Conservation (phyloP, 2,329 filamentous ascomycete genomes). For the Colletotrichum sp. region DNA sequence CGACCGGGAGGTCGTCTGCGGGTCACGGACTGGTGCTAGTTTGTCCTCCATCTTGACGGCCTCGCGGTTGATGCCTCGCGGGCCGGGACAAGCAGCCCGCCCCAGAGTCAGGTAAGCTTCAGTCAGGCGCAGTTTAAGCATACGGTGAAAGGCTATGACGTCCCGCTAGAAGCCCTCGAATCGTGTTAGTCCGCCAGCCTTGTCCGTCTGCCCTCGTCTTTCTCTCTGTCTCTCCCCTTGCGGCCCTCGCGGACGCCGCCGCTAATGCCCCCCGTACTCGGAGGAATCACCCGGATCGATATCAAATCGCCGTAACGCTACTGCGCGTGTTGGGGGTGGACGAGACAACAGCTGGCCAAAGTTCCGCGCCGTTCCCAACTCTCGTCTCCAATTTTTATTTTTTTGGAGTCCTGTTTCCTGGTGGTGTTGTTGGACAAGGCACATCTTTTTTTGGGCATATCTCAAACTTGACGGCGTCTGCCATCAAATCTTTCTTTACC, state of each 20-base stretch:
- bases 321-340: neutral
- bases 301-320: slow-evolving; percentile 1
- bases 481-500: slow-evolving; percentile 11
- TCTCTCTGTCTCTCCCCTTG: neutral
- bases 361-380: neutral
- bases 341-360: neutral
- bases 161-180: neutral
- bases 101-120: neutral
- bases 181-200: neutral
- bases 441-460: slow-evolving; percentile 7
- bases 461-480: slow-evolving; percentile 20
- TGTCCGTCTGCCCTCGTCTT: neutral
- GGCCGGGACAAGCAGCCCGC: neutral
- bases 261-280: neutral
- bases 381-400: neutral
- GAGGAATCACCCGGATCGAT: neutral
- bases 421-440: neutral
- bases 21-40: slow-evolving; percentile 7
- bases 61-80: neutral
- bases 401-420: neutral
- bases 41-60: neutral
- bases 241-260: neutral
- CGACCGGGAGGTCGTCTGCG: neutral
- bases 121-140: neutral
- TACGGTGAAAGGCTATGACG: neutral